Percentiles rank a stretch among this genome's conserved stretches.
Conservation (phyloP, 2,329 filamentous ascomycete species). For the Aspergillus jensenii region DNA sequence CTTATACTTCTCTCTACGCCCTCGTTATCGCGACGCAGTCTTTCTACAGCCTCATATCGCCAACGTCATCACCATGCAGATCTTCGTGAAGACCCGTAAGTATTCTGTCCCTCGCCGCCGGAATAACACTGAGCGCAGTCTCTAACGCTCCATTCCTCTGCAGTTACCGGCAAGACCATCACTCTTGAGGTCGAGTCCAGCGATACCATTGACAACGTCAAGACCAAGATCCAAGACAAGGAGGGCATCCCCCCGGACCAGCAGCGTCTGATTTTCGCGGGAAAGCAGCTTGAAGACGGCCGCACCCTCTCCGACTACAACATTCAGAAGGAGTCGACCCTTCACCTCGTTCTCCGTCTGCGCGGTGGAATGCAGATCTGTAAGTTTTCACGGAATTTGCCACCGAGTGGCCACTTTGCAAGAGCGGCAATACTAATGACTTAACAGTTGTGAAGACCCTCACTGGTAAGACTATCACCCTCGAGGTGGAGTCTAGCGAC, state of each 20-base stretch:
- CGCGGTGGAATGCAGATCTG: slow-evolving; percentile 65
- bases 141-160: slow-evolving; percentile 35
- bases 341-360: slow-evolving; percentile 74
- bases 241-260: slow-evolving; percentile 60
- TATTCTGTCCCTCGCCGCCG: slow-evolving; percentile 36
- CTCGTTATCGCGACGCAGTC: neutral
- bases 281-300: slow-evolving; percentile 59
- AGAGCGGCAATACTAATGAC: neutral
- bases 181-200: slow-evolving; percentile 51
- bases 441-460: slow-evolving; percentile 57
- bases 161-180: slow-evolving; percentile 62
- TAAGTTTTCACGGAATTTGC: slow-evolving; percentile 36
- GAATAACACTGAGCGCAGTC: slow-evolving; percentile 18
- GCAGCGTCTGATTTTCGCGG: slow-evolving; percentile 59
- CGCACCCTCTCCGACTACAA: slow-evolving; percentile 57
- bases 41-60: slow-evolving; percentile 10
- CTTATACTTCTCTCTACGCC: slow-evolving; percentile 12
- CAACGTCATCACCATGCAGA: slow-evolving; percentile 71
- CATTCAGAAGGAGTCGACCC: slow-evolving; percentile 64
- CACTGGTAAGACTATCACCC: slow-evolving; percentile 64
- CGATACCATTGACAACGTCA: slow-evolving; percentile 55
- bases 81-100: slow-evolving; percentile 96
- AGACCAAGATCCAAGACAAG: slow-evolving; percentile 62
- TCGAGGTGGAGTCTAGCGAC: slow-evolving; percentile 70
- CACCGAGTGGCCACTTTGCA: slow-evolving; percentile 12